A percentile compares a stretch with the other conserved stretches of the same genome.
phyloP scores from a whole-genome alignment of 2,329 filamentous ascomycete species.

The Aspergillus aculeatus region DNA sequence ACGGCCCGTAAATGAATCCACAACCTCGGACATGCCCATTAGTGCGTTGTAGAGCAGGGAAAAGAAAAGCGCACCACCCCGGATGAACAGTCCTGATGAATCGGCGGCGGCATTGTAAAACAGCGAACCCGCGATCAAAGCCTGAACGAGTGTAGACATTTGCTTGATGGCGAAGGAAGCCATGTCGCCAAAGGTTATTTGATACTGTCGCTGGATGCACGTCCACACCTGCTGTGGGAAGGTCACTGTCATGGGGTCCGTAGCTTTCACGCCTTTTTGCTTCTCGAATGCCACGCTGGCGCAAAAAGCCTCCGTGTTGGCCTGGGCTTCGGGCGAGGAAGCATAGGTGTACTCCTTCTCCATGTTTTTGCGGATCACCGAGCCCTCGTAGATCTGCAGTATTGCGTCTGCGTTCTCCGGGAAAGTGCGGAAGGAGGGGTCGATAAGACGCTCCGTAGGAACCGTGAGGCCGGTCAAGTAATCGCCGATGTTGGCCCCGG shows the following conservation, averaged over 20 bases:
- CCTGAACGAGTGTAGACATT: constrained; percentile 53
- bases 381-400: constrained; percentile 51
- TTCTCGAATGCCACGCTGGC: constrained; percentile 56
- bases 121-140: constrained; percentile 62
- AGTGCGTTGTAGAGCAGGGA: constrained; percentile 60
- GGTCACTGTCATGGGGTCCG: constrained; percentile 55
- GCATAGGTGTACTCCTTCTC: constrained; percentile 58
- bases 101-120: constrained; percentile 64
- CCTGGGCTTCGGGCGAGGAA: constrained; percentile 45
- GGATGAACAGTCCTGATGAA: constrained; percentile 60
- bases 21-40: constrained; percentile 64
- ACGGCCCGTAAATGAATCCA: constrained; percentile 58
- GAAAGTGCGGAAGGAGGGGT: constrained; percentile 31
- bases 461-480: constrained; percentile 65
- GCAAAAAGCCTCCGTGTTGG: constrained; percentile 55
- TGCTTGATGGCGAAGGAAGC: constrained; percentile 63
- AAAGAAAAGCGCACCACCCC: constrained; percentile 63
- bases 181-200: constrained; percentile 64
- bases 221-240: constrained; percentile 57
- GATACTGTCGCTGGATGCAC: constrained; percentile 59
- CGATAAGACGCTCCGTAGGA: constrained; percentile 38
- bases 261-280: constrained; percentile 51
- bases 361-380: constrained; percentile 52
- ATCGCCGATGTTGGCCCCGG: constrained; percentile 60
- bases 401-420: constrained; percentile 42